Conservation (phyloP, 2,329 filamentous ascomycete genomes). For the Tympanopsis confertula region DNA sequence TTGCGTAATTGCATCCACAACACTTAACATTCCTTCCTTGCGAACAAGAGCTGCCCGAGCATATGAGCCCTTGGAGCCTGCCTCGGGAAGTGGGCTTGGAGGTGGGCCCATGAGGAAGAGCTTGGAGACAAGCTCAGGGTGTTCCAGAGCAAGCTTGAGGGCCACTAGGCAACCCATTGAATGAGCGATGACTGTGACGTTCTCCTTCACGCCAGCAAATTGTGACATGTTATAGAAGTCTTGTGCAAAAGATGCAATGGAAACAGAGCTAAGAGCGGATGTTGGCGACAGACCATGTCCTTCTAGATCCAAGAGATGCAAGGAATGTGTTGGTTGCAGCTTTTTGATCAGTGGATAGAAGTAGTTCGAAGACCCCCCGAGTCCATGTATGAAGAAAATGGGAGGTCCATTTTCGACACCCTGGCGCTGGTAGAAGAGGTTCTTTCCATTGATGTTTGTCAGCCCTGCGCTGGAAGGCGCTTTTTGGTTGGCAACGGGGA, state of each 20-base stretch:
- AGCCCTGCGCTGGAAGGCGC: conserved; percentile 11
- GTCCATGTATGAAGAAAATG: conserved; percentile 41
- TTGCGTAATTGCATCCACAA: conserved; percentile 24
- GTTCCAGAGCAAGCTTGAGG: conserved; percentile 22
- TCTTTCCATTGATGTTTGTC: conserved; percentile 24
- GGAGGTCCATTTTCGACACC: conserved; percentile 12
- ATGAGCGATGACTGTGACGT: conserved; percentile 33
- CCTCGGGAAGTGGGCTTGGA: conserved; percentile 18
- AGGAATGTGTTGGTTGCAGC: conserved; percentile 14
- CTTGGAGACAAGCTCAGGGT: conserved; percentile 25
- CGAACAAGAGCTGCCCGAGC: conserved; percentile 26
- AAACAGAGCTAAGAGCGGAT: conserved; percentile 25
- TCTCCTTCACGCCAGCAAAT: conserved; percentile 14
- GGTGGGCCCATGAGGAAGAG: conserved; percentile 33
- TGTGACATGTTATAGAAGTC: conserved; percentile 28
- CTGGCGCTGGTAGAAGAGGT: conserved; percentile 21
- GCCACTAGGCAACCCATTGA: conserved; percentile 38
- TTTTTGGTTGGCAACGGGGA: not conserved
- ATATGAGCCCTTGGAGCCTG: conserved; percentile 13
- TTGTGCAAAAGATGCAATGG: conserved; percentile 26
- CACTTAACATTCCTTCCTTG: conserved; percentile 26
- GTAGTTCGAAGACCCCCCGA: conserved; percentile 32
- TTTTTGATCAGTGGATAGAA: conserved; percentile 30
- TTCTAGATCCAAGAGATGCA: conserved; percentile 39
- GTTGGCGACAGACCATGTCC: conserved; percentile 43